Conservation (phyloP, 352 stramenopile genomes). For the Phytopythium chamaehyphon region DNA sequence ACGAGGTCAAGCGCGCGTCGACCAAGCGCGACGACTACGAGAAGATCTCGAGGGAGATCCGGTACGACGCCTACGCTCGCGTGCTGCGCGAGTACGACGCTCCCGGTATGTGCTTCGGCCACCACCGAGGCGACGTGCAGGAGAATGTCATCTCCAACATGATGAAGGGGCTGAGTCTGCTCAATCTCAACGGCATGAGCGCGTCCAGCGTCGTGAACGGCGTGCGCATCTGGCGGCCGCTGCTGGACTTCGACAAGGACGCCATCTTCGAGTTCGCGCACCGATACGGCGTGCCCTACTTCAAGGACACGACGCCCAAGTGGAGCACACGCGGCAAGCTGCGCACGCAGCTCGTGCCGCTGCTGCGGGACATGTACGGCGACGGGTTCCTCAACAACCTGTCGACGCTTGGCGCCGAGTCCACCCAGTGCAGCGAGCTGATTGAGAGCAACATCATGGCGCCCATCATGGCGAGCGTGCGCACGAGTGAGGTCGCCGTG, state of each 20-base stretch:
- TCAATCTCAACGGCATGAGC: slow-evolving; percentile 95
- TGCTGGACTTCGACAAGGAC: slow-evolving; percentile 93
- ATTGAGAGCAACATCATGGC: slow-evolving; percentile 49
- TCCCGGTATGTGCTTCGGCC: slow-evolving; percentile 94
- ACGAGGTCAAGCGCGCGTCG: slow-evolving; percentile 89
- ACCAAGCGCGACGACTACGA: slow-evolving; percentile 96
- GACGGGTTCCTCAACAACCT: slow-evolving; percentile 82
- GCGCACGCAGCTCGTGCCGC: slow-evolving; percentile 91
- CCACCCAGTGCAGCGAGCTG: slow-evolving; percentile 71
- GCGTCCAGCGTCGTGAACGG: slow-evolving; percentile 69
- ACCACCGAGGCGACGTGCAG: slow-evolving; percentile 96
- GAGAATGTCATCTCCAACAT: slow-evolving; percentile 99
- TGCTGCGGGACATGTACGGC: slow-evolving; percentile 96
- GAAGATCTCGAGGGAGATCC: slow-evolving; percentile 88
- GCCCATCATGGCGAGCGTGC: slow-evolving; percentile 59
- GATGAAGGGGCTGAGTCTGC: slow-evolving; percentile 91
- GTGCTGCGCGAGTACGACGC: slow-evolving; percentile 66
- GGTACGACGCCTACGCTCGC: slow-evolving; percentile 91
- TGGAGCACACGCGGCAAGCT: slow-evolving; percentile 98
- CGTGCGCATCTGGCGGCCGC: slow-evolving; percentile 88
- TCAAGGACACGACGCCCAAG: slow-evolving; percentile 95
- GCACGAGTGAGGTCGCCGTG: slow-evolving; percentile 55
- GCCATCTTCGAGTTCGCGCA: slow-evolving; percentile 95
- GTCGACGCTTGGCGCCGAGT: slow-evolving; percentile 74
- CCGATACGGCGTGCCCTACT: slow-evolving; percentile 94